These are phyloP conservation scores for Phylloporus sp. DNA, from an alignment of 768 basidiomycete species.

Conservation along the genomic window DNA sequence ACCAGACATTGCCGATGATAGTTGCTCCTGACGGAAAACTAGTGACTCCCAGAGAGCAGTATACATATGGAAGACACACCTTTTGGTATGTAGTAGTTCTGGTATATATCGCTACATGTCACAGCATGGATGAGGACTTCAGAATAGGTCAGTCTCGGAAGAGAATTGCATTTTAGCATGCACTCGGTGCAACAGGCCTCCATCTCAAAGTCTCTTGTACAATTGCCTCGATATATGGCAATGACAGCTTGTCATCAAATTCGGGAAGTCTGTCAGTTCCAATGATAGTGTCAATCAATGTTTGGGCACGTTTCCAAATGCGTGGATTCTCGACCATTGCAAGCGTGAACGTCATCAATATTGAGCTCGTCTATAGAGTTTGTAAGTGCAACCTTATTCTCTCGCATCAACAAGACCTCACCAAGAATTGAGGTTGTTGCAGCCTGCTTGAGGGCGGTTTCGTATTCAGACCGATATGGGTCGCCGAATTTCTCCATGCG, in stretches of 20 bases:
- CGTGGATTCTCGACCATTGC: not conserved
- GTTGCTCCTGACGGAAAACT: conserved; percentile 4
- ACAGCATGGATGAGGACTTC: not conserved
- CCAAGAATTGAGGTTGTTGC: conserved; percentile 9
- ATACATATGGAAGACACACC: no score
- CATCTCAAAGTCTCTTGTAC: not conserved
- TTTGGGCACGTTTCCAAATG: not conserved
- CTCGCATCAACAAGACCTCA: not conserved
- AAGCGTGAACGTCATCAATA: not conserved
- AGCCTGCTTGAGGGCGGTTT: conserved; percentile 4
- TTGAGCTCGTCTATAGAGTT: not conserved
- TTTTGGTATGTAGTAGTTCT: not conserved
- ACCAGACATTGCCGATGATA: conserved; percentile 6
- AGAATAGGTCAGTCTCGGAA: not conserved
- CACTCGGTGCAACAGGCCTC: not conserved
- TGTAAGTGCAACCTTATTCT: not conserved
- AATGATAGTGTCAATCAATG: not conserved
- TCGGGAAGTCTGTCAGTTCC: not conserved
- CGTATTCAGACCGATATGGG: not conserved
- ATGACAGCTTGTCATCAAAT: not conserved
- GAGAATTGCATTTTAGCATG: not conserved
- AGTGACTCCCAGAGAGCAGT: no score
- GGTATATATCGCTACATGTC: not conserved
- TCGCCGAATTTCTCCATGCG: conserved; percentile 12
- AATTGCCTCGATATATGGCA: conserved; percentile 1